These are phyloP conservation scores for Hymenoscyphus infarciens DNA, from an alignment of 2,329 filamentous ascomycete species.

Conservation along the genomic window DNA sequence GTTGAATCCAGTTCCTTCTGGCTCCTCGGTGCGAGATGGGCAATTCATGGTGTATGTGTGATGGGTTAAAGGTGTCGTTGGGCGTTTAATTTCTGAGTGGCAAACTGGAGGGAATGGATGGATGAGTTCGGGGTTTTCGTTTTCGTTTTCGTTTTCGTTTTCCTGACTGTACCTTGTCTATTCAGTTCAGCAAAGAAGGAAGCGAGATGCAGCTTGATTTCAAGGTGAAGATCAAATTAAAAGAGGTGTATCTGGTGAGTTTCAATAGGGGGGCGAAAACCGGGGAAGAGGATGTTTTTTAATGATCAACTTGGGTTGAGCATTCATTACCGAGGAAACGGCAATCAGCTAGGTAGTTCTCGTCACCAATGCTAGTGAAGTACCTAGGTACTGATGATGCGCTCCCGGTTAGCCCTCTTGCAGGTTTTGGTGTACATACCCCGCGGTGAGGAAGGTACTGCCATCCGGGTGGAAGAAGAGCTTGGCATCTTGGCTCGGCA, in stretches of 20 bases:
- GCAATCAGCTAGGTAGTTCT: too few relatives aligned
- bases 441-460: not conserved
- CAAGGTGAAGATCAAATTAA: not conserved
- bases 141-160: too few relatives aligned
- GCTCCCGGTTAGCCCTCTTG: too few relatives aligned
- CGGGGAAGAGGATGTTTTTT: not conserved
- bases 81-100: not conserved
- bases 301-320: not conserved
- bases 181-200: not conserved
- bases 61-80: not conserved
- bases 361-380: too few relatives aligned
- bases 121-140: not conserved
- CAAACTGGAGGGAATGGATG: not conserved
- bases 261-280: too few relatives aligned
- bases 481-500: not conserved
- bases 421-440: too few relatives aligned
- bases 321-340: too few relatives aligned
- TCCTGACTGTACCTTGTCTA: not conserved
- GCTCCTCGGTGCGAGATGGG: constrained; percentile 58
- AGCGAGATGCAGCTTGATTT: not conserved
- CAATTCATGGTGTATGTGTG: constrained; percentile 53
- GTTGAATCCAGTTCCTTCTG: constrained; percentile 53
- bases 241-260: too few relatives aligned
- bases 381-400: too few relatives aligned
- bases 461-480: not conserved